A percentile compares a stretch with the other conserved stretches of the same genome.
phyloP scores from a whole-genome alignment of 2,329 filamentous ascomycete species.

The Colletotrichum liriopes region DNA sequence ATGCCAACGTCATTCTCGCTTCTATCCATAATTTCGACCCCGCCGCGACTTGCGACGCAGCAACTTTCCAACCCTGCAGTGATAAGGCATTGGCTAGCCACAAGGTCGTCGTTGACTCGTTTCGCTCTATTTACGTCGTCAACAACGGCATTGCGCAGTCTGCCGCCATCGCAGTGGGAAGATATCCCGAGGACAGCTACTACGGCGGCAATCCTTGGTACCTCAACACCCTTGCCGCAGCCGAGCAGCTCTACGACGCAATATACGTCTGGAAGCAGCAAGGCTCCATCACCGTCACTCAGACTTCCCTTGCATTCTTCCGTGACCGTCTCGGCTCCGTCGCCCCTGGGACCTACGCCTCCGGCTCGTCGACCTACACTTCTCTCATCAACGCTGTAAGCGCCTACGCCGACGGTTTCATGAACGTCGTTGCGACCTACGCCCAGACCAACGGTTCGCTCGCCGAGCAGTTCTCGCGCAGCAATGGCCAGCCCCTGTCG shows the following conservation, averaged over 20 bases:
- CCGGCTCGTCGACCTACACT: slow-evolving; percentile 63
- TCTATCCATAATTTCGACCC: slow-evolving; percentile 81
- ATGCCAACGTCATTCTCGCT: slow-evolving; percentile 78
- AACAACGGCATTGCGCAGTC: slow-evolving; percentile 77
- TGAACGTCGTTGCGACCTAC: slow-evolving; percentile 75
- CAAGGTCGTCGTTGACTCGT: slow-evolving; percentile 82
- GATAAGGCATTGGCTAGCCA: slow-evolving; percentile 80
- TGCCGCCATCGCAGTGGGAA: slow-evolving; percentile 73
- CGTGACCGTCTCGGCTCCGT: slow-evolving; percentile 72
- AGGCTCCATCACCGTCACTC: slow-evolving; percentile 76
- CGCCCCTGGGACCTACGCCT: slow-evolving; percentile 74
- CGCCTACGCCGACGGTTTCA: slow-evolving; percentile 73
- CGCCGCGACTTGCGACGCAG: slow-evolving; percentile 74
- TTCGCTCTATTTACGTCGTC: slow-evolving; percentile 78
- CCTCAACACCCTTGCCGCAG: slow-evolving; percentile 81
- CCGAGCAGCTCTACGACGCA: slow-evolving; percentile 85
- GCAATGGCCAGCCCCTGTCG: slow-evolving; percentile 69
- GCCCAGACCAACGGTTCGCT: slow-evolving; percentile 74
- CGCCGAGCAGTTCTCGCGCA: slow-evolving; percentile 76
- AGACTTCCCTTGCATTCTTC: slow-evolving; percentile 81
- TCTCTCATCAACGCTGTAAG: slow-evolving; percentile 71
- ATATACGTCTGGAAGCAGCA: slow-evolving; percentile 78
- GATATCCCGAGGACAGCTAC: slow-evolving; percentile 82
- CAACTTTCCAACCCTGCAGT: slow-evolving; percentile 86
- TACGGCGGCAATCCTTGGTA: slow-evolving; percentile 89